Evolutionary conservation across 2,329 filamentous ascomycete genomes (phyloP), one percentile per base, ranked within the genome.

Genomic region (Zasmidium cellare): DNA sequence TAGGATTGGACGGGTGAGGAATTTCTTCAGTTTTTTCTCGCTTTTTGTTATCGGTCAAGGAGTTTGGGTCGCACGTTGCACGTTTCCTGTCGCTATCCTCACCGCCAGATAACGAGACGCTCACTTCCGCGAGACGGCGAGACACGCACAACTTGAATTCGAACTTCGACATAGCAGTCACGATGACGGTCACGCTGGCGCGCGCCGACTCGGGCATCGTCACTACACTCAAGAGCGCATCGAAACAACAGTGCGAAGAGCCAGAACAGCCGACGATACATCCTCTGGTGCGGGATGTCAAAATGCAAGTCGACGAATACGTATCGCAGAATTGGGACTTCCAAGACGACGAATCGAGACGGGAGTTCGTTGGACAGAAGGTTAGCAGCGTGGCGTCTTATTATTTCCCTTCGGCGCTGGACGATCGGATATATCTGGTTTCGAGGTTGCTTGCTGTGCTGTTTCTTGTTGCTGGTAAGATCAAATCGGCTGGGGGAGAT

Each of bases 281-380:
- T 38, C 48, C 50, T 3, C 20, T 52, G 19, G 38, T 48, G 20
- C 48, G 51, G 16, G 18, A 46, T 14, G 48, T 57, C 14, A 22
- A 25, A 14, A 25, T 5, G 9, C 28, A 46, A 7, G 46, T 31
- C 24, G 38, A 57, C 18, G 55, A 48, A 7, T 57, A 57, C 23
- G 49, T 57, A 11, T 25, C 51, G 1, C 14, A 35, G 23, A 52
- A 44, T 24, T 57, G 55, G 55, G 44, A 49, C n/a, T 57, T 57
- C n/a, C 49, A 16, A 14, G 49, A 49, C 20, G 44, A 35, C n/a
- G 19, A 28, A 6, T n/a, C 55, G 16, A 53, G 24, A 47, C 44
- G 18, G 6, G 49, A 41, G n/a, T 57, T 48, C 41, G 12, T 53
- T 3, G 23, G 24, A 5, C 48, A 51, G 18, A 38, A 28, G n/a